These are phyloP conservation scores for Tricholoma hemisulphureum DNA, from an alignment of 768 basidiomycete genomes.

Conservation along the genomic window DNA sequence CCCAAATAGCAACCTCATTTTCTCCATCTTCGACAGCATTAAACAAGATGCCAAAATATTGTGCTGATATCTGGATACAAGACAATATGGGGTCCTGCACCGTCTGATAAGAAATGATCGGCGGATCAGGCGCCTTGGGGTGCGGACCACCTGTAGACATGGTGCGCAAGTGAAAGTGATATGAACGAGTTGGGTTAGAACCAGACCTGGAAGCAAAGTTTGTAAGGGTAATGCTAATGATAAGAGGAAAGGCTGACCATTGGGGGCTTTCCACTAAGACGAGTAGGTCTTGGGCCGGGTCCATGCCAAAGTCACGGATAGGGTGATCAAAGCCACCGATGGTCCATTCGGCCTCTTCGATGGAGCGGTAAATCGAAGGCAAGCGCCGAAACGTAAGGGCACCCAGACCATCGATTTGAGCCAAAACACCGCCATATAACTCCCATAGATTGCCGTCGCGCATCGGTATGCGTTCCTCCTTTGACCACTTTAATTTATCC, in stretches of 20 bases:
- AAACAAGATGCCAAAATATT: slow-evolving; percentile 52
- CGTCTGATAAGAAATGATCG: slow-evolving; percentile 31
- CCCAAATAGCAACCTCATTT: slow-evolving; percentile 58
- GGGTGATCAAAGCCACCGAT: slow-evolving; percentile 32
- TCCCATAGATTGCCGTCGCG: slow-evolving; percentile 50
- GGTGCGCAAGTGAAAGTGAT: slow-evolving; percentile 45
- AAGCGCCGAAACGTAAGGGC: slow-evolving; percentile 45
- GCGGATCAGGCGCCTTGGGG: slow-evolving; percentile 37
- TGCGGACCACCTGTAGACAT: slow-evolving; percentile 47
- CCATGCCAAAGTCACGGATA: slow-evolving; percentile 61
- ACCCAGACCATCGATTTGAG: slow-evolving; percentile 32
- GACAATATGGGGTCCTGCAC: slow-evolving; percentile 23
- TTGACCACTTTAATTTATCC: slow-evolving; percentile 37
- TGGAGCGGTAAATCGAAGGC: slow-evolving; percentile 48
- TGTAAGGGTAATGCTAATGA: background rate
- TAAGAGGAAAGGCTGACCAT: slow-evolving; percentile 27
- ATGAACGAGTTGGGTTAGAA: slow-evolving; percentile 12
- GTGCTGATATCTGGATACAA: slow-evolving; percentile 57
- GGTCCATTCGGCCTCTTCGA: slow-evolving; percentile 46
- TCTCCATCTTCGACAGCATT: slow-evolving; percentile 28
- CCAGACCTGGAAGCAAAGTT: slow-evolving; percentile 6
- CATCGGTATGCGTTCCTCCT: slow-evolving; percentile 37
- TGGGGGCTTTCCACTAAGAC: slow-evolving; percentile 44
- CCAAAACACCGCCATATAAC: slow-evolving; percentile 57
- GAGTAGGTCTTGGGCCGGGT: slow-evolving; percentile 65